These are phyloP conservation scores for Zygnema circumcarinatum DNA, from an alignment of 139 green algal genomes.

Conservation along the genomic window DNA sequence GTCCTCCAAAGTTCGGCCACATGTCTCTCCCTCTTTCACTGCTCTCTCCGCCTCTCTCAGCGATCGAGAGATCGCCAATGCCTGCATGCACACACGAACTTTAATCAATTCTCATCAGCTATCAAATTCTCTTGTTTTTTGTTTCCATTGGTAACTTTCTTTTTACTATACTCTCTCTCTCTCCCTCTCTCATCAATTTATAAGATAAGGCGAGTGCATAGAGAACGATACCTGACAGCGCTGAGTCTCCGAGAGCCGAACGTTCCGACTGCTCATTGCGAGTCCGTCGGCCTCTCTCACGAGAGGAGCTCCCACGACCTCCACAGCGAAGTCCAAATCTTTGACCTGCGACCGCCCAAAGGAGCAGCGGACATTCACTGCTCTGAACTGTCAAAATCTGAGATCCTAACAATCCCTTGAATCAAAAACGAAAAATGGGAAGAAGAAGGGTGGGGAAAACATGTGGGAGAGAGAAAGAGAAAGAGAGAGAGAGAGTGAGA, in stretches of 20 bases:
- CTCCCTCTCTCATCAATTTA: neutral
- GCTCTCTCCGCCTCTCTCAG: slow-evolving; percentile 51
- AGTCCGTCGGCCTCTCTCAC: slow-evolving; percentile 88
- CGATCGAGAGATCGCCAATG: slow-evolving; percentile 37
- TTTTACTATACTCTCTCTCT: no score
- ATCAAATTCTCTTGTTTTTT: neutral
- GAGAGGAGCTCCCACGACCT: slow-evolving; percentile 88
- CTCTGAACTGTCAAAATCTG: neutral
- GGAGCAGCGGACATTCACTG: neutral
- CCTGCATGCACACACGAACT: slow-evolving; percentile 22
- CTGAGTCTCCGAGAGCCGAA: slow-evolving; percentile 73
- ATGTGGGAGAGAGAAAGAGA: no score
- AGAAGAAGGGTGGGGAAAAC: no score
- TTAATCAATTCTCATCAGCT: neutral
- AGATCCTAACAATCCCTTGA: neutral
- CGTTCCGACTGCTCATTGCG: slow-evolving; percentile 96
- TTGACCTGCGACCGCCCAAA: slow-evolving; percentile 59
- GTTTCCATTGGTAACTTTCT: neutral
- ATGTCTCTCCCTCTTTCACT: slow-evolving; percentile 8
- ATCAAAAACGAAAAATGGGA: neutral
- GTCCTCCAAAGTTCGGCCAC: neutral
- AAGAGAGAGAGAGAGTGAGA: no score
- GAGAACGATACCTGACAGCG: slow-evolving; percentile 61
- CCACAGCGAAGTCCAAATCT: slow-evolving; percentile 89
- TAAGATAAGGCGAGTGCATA: neutral